phyloP scores from a whole-genome alignment of 2,329 filamentous ascomycete species.

The Colletotrichum simmondsii region DNA sequence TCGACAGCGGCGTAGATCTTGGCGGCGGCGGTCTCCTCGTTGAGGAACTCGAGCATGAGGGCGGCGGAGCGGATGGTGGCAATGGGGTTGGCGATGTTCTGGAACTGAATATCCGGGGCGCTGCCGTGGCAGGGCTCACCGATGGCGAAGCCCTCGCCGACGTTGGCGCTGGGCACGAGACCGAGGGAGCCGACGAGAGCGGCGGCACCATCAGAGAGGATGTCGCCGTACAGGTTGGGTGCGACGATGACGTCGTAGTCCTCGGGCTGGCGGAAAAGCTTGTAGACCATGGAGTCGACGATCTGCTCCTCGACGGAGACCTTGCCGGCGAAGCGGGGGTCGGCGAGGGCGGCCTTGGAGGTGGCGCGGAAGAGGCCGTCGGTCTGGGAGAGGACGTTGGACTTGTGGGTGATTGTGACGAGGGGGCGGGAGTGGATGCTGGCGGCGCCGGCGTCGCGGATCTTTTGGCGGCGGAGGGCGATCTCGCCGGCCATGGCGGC shows the following conservation, averaged over 20 bases:
- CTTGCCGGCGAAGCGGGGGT: constrained; percentile 66
- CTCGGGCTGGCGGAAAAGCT: constrained; percentile 95
- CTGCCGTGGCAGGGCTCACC: constrained; percentile 98
- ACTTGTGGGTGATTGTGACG: constrained; percentile 98
- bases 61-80: constrained; percentile 91
- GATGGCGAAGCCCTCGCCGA: constrained; percentile 93
- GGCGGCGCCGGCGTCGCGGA: constrained; percentile 68
- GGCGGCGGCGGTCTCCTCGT: constrained; percentile 86
- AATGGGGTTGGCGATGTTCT: constrained; percentile 94
- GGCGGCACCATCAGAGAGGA: constrained; percentile 93
- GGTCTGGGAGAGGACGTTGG: constrained; percentile 95
- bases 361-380: constrained; percentile 94
- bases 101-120: constrained; percentile 94
- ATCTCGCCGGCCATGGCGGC: constrained; percentile 95
- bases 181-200: constrained; percentile 89
- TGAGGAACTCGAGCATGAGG: constrained; percentile 95
- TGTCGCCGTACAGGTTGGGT: constrained; percentile 97
- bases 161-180: constrained; percentile 94
- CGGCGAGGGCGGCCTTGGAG: constrained; percentile 77
- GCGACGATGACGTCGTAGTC: constrained; percentile 98
- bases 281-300: constrained; percentile 99
- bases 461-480: constrained; percentile 84
- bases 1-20: constrained; percentile 94
- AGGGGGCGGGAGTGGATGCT: constrained; percentile 76
- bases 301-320: constrained; percentile 93